phyloP scores from a whole-genome alignment of 306 rosid species.

The Fragaria iinumae region DNA sequence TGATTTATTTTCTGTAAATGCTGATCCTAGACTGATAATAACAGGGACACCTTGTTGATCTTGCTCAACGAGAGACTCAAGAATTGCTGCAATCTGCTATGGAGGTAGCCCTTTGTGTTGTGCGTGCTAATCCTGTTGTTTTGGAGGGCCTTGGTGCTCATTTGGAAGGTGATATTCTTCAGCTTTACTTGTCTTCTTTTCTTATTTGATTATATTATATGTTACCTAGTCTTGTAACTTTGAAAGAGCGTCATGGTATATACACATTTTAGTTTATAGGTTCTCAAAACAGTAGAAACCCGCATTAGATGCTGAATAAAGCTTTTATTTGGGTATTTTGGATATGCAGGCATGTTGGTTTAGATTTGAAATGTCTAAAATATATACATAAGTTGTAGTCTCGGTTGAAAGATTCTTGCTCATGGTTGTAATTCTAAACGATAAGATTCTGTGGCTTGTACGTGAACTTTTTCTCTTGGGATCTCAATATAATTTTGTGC shows the following conservation, averaged over 20 bases:
- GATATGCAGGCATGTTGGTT: neutral
- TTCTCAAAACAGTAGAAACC: neutral
- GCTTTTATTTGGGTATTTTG: neutral
- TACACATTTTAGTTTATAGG: neutral
- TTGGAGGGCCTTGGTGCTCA: slow-evolving; percentile 95
- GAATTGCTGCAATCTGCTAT: slow-evolving; percentile 83
- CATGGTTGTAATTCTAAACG: neutral
- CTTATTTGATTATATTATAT: neutral
- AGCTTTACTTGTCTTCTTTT: neutral
- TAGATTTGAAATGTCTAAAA: neutral
- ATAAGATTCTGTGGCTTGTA: neutral
- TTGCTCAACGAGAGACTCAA: slow-evolving; percentile 91
- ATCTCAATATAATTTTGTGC: neutral
- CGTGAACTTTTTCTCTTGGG: neutral
- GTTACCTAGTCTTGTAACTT: neutral
- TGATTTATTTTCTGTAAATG: slow-evolving; percentile 20
- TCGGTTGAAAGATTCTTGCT: neutral
- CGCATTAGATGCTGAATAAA: neutral
- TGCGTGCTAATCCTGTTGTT: slow-evolving; percentile 87
- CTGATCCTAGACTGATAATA: slow-evolving; percentile 38
- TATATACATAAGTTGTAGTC: neutral
- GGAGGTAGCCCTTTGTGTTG: slow-evolving; percentile 75
- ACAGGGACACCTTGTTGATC: slow-evolving; percentile 94
- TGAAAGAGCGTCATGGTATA: neutral
- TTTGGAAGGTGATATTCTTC: slow-evolving; percentile 62